These are phyloP conservation scores for Botrytis cinerea DNA, from an alignment of 2,329 filamentous ascomycete species.

Conservation along the genomic window DNA sequence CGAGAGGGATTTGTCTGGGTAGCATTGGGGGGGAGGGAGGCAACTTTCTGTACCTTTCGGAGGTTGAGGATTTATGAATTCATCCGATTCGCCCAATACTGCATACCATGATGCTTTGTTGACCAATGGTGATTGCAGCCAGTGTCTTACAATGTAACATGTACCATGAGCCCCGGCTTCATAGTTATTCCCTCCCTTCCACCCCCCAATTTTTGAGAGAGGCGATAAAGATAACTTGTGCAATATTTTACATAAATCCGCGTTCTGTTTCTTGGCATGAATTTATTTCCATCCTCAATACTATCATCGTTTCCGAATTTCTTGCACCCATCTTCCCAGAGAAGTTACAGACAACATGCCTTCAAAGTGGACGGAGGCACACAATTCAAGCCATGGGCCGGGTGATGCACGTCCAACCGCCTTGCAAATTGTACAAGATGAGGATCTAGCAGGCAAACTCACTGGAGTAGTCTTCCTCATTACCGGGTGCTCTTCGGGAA, in stretches of 20 bases:
- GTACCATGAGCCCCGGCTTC: not conserved
- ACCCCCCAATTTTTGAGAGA: not conserved
- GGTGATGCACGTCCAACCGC: not conserved
- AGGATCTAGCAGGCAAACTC: not conserved
- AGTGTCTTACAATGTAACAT: not conserved
- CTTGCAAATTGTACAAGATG: not conserved
- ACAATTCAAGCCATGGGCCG: not conserved
- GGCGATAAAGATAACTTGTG: not conserved
- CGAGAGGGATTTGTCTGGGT: not conserved
- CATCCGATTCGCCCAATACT: not conserved
- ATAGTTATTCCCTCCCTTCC: not conserved
- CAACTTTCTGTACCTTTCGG: not conserved
- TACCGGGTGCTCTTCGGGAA: constrained; percentile 43
- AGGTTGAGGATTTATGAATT: not conserved
- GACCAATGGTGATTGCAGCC: not conserved
- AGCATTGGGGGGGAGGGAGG: too few relatives aligned
- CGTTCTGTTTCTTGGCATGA: too few relatives aligned
- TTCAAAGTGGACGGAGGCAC: not conserved
- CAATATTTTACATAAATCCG: too few relatives aligned
- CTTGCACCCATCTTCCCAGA: not conserved
- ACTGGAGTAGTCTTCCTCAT: constrained; percentile 35
- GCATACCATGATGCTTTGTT: not conserved
- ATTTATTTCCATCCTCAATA: not conserved
- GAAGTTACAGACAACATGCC: not conserved
- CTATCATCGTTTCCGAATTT: not conserved